Base-by-base conservation (phyloP, 2,329 filamentous ascomycete species). In the Fusarium luffae region DNA sequence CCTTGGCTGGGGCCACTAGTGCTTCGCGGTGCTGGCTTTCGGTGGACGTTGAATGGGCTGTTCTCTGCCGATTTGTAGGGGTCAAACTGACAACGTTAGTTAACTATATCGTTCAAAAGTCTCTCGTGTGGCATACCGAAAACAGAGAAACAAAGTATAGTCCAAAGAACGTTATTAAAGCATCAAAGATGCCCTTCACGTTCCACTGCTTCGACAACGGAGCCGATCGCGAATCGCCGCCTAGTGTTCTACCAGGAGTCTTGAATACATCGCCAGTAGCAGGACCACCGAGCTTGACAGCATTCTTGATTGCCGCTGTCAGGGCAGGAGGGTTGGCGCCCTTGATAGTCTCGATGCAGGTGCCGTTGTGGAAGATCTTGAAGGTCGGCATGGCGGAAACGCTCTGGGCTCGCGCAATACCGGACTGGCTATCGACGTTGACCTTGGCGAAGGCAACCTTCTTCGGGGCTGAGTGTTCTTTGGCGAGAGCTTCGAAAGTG, bases 341-440 rank as follows among this genome's bases (percentile, higher is more conserved):
- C 76, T 88, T 87, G 77, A 97, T 89, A 32, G 92, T 94, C 71
- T 93, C 87, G 77, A 92, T 86, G 75, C 91, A 88, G 70, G 86
- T 84, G 74, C 91, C 90, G 77, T 88, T 89, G 82, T 93, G 91
- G 85, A 93, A 94, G 80, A 98, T 90, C 79, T 98, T 88, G 82
- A 99, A 98, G 54, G 96, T 98, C 8, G 96, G 96, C 90, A 97
- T 94, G 69, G 93, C 93, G 75, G 89, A 89, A 77, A 98, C 90
- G 74, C 89, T 87, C 83, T 97, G 93, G 72, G 89, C 85, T 76
- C 89, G 86, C 14, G 94, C 89, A 69, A 98, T 90, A 61, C 91
- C 88, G 71, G 90, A 86, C 80, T 97, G 93, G 73, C 86, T 85
- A 77, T 98, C 94, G 77, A 94, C 93, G 84, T 98, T 91, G 83